phyloP scores from a whole-genome alignment of 73 alveolate genomes.

The Uronychia binucleata region DNA sequence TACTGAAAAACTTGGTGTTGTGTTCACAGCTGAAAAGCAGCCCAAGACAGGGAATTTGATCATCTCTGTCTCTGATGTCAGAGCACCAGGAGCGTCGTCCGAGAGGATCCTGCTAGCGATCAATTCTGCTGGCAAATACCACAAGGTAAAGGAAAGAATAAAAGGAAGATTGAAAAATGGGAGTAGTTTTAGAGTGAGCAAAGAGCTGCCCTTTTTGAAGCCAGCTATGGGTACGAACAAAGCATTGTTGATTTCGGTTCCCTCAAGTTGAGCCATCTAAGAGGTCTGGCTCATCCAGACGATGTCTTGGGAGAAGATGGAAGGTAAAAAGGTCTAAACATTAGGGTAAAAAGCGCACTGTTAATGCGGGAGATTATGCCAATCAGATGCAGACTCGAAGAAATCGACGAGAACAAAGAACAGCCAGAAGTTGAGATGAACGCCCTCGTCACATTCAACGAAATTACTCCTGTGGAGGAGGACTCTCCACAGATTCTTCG shows the following conservation, averaged over 20 bases:
- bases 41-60: neutral
- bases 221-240: slow-evolving; percentile 7
- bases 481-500: neutral
- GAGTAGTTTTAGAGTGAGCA: slow-evolving; percentile 4
- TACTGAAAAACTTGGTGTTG: neutral
- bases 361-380: neutral
- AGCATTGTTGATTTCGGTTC: slow-evolving; percentile 8
- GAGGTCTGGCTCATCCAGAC: neutral
- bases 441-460: neutral
- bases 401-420: neutral
- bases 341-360: neutral
- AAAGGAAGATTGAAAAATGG: neutral
- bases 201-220: slow-evolving; percentile 1
- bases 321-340: neutral
- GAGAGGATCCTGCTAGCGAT: neutral
- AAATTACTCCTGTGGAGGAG: neutral
- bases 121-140: neutral
- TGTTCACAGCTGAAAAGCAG: neutral
- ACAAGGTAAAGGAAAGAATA: neutral
- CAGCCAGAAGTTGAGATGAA: neutral
- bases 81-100: neutral
- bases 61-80: neutral
- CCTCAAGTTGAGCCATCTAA: neutral
- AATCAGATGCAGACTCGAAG: neutral
- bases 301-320: neutral